Conservation (phyloP, 148 eudicot genomes). For the Silene uniflora region DNA sequence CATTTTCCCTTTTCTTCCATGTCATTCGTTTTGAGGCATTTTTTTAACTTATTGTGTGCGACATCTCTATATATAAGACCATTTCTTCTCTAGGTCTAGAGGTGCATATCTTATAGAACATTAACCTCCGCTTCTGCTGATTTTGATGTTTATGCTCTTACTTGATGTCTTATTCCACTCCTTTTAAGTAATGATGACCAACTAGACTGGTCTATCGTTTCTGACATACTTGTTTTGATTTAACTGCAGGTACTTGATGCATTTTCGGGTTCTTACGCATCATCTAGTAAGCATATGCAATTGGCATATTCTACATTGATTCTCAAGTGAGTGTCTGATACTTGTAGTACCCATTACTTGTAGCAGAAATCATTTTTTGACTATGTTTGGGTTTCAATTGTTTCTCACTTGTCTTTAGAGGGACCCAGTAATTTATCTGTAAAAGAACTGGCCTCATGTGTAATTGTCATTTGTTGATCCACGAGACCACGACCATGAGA, state of each 20-base stretch:
- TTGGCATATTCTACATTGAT: slow-evolving; percentile 80
- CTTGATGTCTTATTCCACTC: neutral
- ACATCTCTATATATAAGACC: neutral
- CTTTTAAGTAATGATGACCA: neutral
- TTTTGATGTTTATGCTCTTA: neutral
- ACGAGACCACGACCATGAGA: neutral
- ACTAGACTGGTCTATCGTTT: neutral
- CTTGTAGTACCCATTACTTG: slow-evolving; percentile 1
- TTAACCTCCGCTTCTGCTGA: neutral
- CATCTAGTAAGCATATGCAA: slow-evolving; percentile 79
- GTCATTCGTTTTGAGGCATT: neutral
- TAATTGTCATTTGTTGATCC: neutral
- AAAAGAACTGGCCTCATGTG: neutral
- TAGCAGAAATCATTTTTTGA: neutral
- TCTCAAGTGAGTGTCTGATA: slow-evolving; percentile 70
- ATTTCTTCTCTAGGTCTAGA: neutral
- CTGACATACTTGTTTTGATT: slow-evolving; percentile 7
- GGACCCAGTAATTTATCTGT: neutral
- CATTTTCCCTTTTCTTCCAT: too few species aligned
- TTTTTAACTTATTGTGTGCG: neutral
- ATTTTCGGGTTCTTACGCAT: slow-evolving; percentile 61
- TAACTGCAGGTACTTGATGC: slow-evolving; percentile 79
- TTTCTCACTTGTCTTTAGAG: neutral
- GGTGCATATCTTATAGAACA: neutral
- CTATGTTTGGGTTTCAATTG: neutral